Evolutionary conservation across 371 early-diverging fungal genomes (phyloP).

Genomic region (Parasitella parasitica): DNA sequence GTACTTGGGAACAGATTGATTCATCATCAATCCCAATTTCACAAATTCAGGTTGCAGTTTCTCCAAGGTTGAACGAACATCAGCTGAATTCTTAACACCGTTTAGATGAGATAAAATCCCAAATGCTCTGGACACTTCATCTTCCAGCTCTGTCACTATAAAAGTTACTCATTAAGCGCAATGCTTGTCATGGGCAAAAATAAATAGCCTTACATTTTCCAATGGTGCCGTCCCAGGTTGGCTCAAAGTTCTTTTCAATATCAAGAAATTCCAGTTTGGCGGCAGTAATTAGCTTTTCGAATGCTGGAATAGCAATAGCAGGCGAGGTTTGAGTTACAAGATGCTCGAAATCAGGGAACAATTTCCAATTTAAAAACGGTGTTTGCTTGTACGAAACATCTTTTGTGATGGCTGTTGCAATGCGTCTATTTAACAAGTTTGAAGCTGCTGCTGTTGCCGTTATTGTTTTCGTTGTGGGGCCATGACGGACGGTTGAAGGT

Average conservation of each 20-base stretch:
- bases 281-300: constrained; percentile 45
- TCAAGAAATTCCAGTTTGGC: constrained; percentile 48
- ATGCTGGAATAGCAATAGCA: constrained; percentile 54
- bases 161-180: no score
- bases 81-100: constrained; percentile 61
- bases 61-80: constrained; percentile 58
- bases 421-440: neutral
- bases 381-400: constrained; percentile 14
- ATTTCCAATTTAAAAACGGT: constrained; percentile 51
- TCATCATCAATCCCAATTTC: constrained; percentile 55
- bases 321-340: constrained; percentile 40
- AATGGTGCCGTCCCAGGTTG: constrained; percentile 66
- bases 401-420: neutral
- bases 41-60: constrained; percentile 58
- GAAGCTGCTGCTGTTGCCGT: neutral
- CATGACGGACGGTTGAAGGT: neutral
- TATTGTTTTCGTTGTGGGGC: neutral
- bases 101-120: constrained; percentile 62
- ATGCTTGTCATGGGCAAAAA: no score
- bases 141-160: constrained; percentile 55
- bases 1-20: constrained; percentile 60
- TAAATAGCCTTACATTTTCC: constrained; percentile 45
- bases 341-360: constrained; percentile 58
- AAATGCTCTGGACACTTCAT: constrained; percentile 54
- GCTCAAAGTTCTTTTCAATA: constrained; percentile 53